phyloP scores from a whole-genome alignment of 345 rosid genomes.

The Cardamine resedifolia region DNA sequence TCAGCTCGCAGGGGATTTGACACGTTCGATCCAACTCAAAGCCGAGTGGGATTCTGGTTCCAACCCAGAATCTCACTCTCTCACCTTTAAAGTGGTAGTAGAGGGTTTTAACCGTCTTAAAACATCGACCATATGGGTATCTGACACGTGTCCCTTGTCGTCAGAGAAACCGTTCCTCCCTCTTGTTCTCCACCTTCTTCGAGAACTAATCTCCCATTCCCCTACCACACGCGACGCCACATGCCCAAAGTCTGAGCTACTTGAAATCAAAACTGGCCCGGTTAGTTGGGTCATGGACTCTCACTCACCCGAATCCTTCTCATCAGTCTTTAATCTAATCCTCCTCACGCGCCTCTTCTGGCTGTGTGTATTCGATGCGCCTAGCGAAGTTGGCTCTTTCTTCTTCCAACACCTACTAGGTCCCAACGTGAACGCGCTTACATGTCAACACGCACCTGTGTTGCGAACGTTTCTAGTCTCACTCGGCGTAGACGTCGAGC shows the following conservation, averaged over 20 bases:
- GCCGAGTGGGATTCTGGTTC: constrained; percentile 46
- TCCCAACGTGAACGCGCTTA: constrained; percentile 53
- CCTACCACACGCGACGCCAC: constrained; percentile 47
- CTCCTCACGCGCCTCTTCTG: constrained; percentile 74
- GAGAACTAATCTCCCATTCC: constrained; percentile 58
- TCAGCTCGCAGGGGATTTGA: constrained; percentile 47
- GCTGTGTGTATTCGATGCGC: constrained; percentile 66
- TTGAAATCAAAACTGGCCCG: constrained; percentile 62
- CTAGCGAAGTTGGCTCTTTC: constrained; percentile 69
- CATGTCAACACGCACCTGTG: constrained; percentile 50
- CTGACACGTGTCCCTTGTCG: constrained; percentile 61
- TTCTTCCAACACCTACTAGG: constrained; percentile 59
- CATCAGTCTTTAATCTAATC: constrained; percentile 63
- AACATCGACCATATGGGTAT: constrained; percentile 58
- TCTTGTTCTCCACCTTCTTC: constrained; percentile 70
- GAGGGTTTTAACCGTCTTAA: constrained; percentile 44
- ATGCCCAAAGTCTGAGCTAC: constrained; percentile 63
- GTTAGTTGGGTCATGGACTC: constrained; percentile 79
- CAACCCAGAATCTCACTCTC: constrained; percentile 32
- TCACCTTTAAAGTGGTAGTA: constrained; percentile 48
- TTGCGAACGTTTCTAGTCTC: constrained; percentile 61
- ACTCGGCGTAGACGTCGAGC: constrained; percentile 68
- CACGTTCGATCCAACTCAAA: constrained; percentile 55
- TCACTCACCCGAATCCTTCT: constrained; percentile 75
- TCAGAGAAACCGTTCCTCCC: constrained; percentile 81